Evolutionary conservation across 805 yeast species (phyloP).

Genomic region (Wickerhamomyces strasburgensis): DNA sequence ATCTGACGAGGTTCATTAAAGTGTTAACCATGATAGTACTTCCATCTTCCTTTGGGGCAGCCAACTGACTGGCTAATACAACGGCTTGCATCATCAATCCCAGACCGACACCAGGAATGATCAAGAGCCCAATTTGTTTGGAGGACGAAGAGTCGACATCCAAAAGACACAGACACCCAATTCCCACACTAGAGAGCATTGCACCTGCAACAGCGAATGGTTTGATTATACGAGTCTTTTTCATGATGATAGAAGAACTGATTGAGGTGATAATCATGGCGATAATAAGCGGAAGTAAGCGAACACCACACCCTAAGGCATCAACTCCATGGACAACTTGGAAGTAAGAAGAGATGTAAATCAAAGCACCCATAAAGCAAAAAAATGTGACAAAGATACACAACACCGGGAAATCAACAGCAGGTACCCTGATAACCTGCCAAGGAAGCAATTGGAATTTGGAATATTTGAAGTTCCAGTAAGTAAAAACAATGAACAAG

Average conservation of each 20-base stretch:
- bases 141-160: slow-evolving; percentile 32
- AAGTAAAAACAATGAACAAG: neutral
- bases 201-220: slow-evolving; percentile 35
- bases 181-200: slow-evolving; percentile 35
- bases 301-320: slow-evolving; percentile 42
- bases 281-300: slow-evolving; percentile 38
- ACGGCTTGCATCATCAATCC: slow-evolving; percentile 46
- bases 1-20: slow-evolving; percentile 37
- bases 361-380: slow-evolving; percentile 1
- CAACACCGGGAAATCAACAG: slow-evolving; percentile 1
- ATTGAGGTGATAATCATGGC: slow-evolving; percentile 28
- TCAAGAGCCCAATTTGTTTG: slow-evolving; percentile 39
- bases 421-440: slow-evolving; percentile 2
- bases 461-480: slow-evolving; percentile 6
- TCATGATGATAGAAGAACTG: slow-evolving; percentile 31
- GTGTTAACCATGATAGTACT: slow-evolving; percentile 44
- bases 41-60: slow-evolving; percentile 48
- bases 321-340: slow-evolving; percentile 30
- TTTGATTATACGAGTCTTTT: slow-evolving; percentile 35
- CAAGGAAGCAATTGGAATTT: slow-evolving; percentile 20
- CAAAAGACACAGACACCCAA: slow-evolving; percentile 41
- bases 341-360: slow-evolving; percentile 5
- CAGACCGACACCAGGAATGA: slow-evolving; percentile 41
- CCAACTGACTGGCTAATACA: slow-evolving; percentile 39
- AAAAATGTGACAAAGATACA: slow-evolving; percentile 3